These are phyloP conservation scores for Vitis rupestris DNA, from an alignment of 164 flowering plant species.

Conservation along the genomic window DNA sequence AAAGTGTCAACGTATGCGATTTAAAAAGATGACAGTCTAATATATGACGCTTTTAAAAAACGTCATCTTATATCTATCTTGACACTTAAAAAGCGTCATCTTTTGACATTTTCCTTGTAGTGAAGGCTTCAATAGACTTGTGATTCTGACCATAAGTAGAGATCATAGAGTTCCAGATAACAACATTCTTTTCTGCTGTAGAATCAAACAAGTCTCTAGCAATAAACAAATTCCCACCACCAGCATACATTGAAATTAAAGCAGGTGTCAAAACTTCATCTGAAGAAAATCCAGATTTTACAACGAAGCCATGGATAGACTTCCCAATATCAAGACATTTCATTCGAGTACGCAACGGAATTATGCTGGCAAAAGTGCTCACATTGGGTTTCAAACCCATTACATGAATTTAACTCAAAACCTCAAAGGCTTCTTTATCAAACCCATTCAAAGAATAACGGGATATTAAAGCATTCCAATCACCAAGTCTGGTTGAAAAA, in stretches of 20 bases:
- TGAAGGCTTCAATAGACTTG: conserved; percentile 22
- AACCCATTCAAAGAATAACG: conserved; percentile 35
- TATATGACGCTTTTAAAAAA: too few relatives aligned
- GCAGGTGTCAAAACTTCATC: conserved; percentile 36
- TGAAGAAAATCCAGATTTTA: conserved; percentile 26
- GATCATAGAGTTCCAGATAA: conserved; percentile 38
- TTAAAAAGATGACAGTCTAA: too few relatives aligned
- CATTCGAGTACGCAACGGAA: conserved; percentile 31
- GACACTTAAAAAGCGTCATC: too few relatives aligned
- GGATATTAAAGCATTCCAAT: conserved; percentile 39
- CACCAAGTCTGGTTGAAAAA: conserved; percentile 37
- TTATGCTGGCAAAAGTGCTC: conserved; percentile 37
- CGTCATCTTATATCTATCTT: too few relatives aligned
- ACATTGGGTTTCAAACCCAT: conserved; percentile 35
- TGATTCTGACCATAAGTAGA: conserved; percentile 29
- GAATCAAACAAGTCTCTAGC: conserved; percentile 32
- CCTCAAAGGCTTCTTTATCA: conserved; percentile 23
- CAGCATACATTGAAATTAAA: conserved; percentile 39
- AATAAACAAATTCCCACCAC: conserved; percentile 19
- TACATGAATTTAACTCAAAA: conserved; percentile 11
- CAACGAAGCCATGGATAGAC: conserved; percentile 31
- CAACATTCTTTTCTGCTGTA: conserved; percentile 14
- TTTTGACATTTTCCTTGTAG: too few relatives aligned
- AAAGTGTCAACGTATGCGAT: too few relatives aligned
- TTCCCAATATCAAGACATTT: conserved; percentile 22